Evolutionary conservation across 2,329 filamentous ascomycete genomes (phyloP).

Genomic region (Aspergillus calidoustus): DNA sequence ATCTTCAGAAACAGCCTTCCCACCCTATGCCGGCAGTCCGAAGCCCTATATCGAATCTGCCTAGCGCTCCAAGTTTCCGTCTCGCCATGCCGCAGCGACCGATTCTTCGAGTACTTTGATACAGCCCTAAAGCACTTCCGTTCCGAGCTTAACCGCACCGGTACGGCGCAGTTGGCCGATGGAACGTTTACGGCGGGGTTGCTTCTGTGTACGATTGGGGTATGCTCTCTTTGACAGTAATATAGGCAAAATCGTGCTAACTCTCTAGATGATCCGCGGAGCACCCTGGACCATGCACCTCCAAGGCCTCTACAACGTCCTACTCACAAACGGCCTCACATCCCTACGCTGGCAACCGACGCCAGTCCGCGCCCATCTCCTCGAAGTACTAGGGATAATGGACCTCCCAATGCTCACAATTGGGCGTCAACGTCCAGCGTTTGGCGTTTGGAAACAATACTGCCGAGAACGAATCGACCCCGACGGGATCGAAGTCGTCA

Average conservation of each 20-base stretch:
- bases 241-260: not conserved
- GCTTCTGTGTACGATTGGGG: conserved; percentile 38
- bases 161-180: conserved; percentile 28
- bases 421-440: conserved; percentile 29
- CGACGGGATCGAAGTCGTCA: conserved; percentile 31
- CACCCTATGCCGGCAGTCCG: conserved; percentile 30
- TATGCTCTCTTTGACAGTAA: conserved; percentile 19
- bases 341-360: conserved; percentile 3
- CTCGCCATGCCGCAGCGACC: conserved; percentile 1
- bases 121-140: conserved; percentile 33
- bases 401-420: conserved; percentile 34
- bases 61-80: conserved; percentile 32
- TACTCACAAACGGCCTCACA: conserved; percentile 22
- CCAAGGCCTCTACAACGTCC: conserved; percentile 37
- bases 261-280: conserved; percentile 32
- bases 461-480: conserved; percentile 20
- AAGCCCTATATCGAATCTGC: conserved; percentile 35
- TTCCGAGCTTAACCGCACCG: conserved; percentile 29
- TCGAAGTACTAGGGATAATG: conserved; percentile 41
- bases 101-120: conserved; percentile 36
- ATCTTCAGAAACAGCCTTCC: conserved; percentile 28
- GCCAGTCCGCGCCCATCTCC: conserved; percentile 29
- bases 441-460: conserved; percentile 36
- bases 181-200: conserved; percentile 36
- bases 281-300: conserved; percentile 39